Evolutionary conservation across 2,329 filamentous ascomycete genomes (phyloP).

Genomic region (Calonectria multiphialidica): DNA sequence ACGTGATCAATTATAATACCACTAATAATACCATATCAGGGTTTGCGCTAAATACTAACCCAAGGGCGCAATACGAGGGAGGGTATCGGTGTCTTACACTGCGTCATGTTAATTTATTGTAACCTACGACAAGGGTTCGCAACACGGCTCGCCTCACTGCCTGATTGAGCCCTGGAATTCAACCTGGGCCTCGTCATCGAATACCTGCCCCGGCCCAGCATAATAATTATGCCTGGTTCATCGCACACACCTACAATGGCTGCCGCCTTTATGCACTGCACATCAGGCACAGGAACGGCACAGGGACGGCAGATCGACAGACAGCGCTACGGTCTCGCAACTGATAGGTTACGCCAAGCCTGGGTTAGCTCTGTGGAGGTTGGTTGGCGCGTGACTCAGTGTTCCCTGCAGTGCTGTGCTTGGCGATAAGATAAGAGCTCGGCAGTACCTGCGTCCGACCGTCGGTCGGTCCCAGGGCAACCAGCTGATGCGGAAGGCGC

Average conservation of each 20-base stretch:
- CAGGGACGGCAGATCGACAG: conserved; percentile 5
- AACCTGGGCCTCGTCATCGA: neutral
- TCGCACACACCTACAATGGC: neutral
- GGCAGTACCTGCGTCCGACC: conserved; percentile 13
- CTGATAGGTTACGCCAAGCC: conserved; percentile 19
- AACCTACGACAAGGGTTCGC: neutral
- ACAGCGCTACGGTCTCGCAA: conserved; percentile 14
- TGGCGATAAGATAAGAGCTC: conserved; percentile 20
- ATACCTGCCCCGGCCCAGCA: neutral
- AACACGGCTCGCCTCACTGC: neutral
- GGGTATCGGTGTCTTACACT: neutral
- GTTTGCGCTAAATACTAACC: neutral
- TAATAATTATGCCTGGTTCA: neutral
- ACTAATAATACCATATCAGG: neutral
- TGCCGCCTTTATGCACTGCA: conserved; percentile 10
- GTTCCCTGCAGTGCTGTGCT: neutral
- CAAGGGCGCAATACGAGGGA: neutral
- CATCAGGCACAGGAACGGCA: neutral
- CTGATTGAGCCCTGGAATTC: neutral
- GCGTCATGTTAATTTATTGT: neutral
- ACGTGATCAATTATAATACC: neutral
- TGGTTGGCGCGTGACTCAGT: conserved; percentile 3
- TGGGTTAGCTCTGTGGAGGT: conserved; percentile 13
- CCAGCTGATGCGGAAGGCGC: conserved; percentile 3
- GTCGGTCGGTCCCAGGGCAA: conserved; percentile 14